These are phyloP conservation scores for Spizellomyces sp. DNA, from an alignment of 192 early-diverging fungal species.

Conservation along the genomic window DNA sequence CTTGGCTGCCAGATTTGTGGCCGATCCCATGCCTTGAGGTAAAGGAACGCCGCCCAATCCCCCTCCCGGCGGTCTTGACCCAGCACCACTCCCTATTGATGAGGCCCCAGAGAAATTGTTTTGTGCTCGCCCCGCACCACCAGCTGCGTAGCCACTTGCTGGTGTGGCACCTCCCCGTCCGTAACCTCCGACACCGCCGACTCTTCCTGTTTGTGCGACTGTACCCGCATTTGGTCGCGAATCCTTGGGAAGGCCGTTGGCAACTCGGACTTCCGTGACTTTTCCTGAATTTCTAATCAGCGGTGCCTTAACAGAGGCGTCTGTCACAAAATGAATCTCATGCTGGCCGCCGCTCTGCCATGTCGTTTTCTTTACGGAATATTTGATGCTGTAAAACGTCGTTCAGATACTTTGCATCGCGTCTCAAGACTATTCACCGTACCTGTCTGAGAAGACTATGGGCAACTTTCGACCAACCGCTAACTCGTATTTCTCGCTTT, in stretches of 20 bases:
- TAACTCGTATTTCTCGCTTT: constrained; percentile 49
- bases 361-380: constrained; percentile 62
- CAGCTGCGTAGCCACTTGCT: not conserved
- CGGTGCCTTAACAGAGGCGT: constrained; percentile 34
- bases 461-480: constrained; percentile 31
- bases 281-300: constrained; percentile 44
- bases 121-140: not conserved
- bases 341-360: constrained; percentile 54
- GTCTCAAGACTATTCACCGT: not conserved
- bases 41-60: too few species aligned
- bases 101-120: not conserved
- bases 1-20: constrained; percentile 32
- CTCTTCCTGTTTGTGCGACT: constrained; percentile 16
- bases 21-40: constrained; percentile 1
- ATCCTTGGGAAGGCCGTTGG: constrained; percentile 48
- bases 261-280: constrained; percentile 49
- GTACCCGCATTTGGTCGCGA: constrained; percentile 43
- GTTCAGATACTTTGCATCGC: not conserved
- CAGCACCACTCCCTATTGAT: too few species aligned
- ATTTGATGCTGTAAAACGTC: constrained; percentile 43
- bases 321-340: constrained; percentile 48
- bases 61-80: too few species aligned
- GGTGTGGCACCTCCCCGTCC: constrained; percentile 3
- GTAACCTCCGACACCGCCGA: not conserved
- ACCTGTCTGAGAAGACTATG: constrained; percentile 50